Evolutionary conservation across 2,329 filamentous ascomycete genomes (phyloP).

Genomic region (Nannizziopsis barbatae): DNA sequence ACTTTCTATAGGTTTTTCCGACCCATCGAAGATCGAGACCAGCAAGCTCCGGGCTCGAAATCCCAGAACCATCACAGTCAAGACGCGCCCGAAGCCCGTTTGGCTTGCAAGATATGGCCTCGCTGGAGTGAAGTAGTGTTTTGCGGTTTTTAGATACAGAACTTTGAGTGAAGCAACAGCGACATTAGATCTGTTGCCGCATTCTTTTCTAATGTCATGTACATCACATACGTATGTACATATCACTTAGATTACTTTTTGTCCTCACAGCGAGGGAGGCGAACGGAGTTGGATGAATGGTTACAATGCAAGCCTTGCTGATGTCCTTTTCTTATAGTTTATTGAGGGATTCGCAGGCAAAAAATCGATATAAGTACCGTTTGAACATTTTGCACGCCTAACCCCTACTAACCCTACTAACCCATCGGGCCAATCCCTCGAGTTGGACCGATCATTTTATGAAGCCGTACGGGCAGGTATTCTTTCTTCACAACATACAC

Average conservation of each 20-base stretch:
- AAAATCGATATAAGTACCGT: too few relatives aligned
- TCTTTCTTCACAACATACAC: too few relatives aligned
- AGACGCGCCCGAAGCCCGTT: slow-evolving; percentile 40
- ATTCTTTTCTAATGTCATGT: not conserved
- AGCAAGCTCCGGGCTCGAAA: slow-evolving; percentile 72
- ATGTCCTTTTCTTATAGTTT: too few relatives aligned
- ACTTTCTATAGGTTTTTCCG: slow-evolving; percentile 43
- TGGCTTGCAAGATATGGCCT: slow-evolving; percentile 55
- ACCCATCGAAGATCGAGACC: slow-evolving; percentile 51
- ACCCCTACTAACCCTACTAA: too few relatives aligned
- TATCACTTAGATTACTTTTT: slow-evolving; percentile 11
- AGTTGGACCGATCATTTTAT: too few relatives aligned
- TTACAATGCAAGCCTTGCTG: not conserved
- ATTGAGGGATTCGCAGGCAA: too few relatives aligned
- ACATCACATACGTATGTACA: slow-evolving; percentile 8
- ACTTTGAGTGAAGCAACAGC: slow-evolving; percentile 2
- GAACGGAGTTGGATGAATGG: slow-evolving; percentile 8
- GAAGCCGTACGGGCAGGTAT: too few relatives aligned
- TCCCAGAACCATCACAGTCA: slow-evolving; percentile 55
- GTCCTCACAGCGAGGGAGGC: slow-evolving; percentile 1
- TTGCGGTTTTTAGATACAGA: too few relatives aligned
- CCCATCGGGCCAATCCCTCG: too few relatives aligned
- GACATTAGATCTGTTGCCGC: not conserved
- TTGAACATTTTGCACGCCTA: too few relatives aligned
- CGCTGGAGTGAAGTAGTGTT: slow-evolving; percentile 52